Evolutionary conservation across 257 asterid genomes (phyloP), one percentile per base, ranked within the genome.

Genomic region (Lycium barbarum): DNA sequence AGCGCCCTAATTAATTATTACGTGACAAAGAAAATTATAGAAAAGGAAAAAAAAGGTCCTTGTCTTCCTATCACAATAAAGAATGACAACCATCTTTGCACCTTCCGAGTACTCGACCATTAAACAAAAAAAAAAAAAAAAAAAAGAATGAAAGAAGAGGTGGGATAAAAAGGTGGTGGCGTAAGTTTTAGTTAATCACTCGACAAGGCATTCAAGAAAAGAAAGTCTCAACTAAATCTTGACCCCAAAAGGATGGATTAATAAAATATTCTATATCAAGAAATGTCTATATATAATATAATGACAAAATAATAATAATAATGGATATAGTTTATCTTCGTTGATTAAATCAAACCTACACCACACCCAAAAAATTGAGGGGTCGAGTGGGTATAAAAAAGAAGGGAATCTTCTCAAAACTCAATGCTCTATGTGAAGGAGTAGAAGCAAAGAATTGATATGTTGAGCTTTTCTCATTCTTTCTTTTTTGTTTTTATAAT

Each of bases 161-260:
- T 74, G 43, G 62, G 49, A n/a, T 0, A n/a, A 38, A 72, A 45
- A 43, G 18, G 33, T 9, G 43, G 71, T 15, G 2, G 80, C 43
- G 65, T 76, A 53, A 51, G 65, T 76, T 51, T 76, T 15, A 76
- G 26, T 76, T 74, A 26, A 74, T 22, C 62, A 49, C 62, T 76
- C 14, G 63, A 76, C 45, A 51, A 22, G 38, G 40, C 59, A 20
- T 47, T 51, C 47, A 51, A 76, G 82, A 76, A 1, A 47, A 22
- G 65, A 53, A 76, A 76, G 65, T 76, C 9, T 26, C 47, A 51
- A 76, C 82, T 76, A 76, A 76, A 12, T 74, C 13, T 26, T 12
- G 14, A 76, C 62, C 9, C 82, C 13, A 76, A 12, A 51, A 1
- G 22, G 81, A 76, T 76, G 45, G 45, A 74, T 74, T 74, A 74